Evolutionary conservation across 2,329 filamentous ascomycete species (phyloP).

Genomic region (Fusarium brachygibbosum): DNA sequence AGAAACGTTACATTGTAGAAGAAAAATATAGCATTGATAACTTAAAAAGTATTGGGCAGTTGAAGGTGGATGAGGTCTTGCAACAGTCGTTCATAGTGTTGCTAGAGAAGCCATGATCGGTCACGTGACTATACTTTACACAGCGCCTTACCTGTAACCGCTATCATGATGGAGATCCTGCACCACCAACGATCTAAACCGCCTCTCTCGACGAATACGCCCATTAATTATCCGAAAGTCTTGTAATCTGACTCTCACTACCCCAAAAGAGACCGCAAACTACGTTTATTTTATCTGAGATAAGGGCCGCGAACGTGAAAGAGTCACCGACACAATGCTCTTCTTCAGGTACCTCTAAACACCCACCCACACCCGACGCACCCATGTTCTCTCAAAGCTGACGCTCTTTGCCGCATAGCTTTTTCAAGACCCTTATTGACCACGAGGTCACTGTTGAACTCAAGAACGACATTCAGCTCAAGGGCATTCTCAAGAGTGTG

Average conservation of each 20-base stretch:
- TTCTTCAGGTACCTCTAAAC: constrained; percentile 60
- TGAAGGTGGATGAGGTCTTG: neutral
- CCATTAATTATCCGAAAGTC: constrained; percentile 8
- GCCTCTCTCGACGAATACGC: constrained; percentile 8
- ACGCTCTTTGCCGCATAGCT: constrained; percentile 65
- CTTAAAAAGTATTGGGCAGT: neutral
- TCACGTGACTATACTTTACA: constrained; percentile 32
- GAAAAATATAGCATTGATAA: neutral
- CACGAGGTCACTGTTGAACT: constrained; percentile 98
- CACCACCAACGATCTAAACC: constrained; percentile 34
- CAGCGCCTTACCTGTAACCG: constrained; percentile 20
- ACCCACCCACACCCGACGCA: neutral
- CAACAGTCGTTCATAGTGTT: neutral
- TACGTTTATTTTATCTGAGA: neutral
- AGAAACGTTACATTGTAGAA: neutral
- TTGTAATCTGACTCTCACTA: neutral
- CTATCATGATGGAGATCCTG: constrained; percentile 42
- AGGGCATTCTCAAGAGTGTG: constrained; percentile 94
- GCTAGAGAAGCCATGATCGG: neutral
- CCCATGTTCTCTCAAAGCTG: constrained; percentile 5
- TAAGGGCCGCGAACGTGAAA: neutral
- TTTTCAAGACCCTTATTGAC: constrained; percentile 99
- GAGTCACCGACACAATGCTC: constrained; percentile 55
- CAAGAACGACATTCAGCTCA: constrained; percentile 99
- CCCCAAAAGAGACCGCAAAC: accelerated